A percentile compares a stretch with the other conserved stretches of the same genome.
Conservation (phyloP, 768 basidiomycete species). For the Chalciporus sphaerocephalus region DNA sequence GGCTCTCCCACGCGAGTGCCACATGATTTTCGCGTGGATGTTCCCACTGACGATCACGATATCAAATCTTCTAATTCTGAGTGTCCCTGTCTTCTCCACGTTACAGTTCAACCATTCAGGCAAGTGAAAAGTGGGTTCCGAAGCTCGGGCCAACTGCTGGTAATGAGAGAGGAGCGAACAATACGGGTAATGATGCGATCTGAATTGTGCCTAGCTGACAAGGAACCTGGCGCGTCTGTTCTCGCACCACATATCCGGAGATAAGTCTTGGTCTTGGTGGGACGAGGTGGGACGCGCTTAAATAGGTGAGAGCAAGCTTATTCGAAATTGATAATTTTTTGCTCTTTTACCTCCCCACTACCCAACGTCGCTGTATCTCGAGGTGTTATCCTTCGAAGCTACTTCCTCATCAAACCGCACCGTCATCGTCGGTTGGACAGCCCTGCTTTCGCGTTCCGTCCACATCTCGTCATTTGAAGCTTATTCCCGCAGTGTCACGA, state of each 20-base stretch:
- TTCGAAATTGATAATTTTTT: slow-evolving; percentile 1
- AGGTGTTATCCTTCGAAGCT: not conserved
- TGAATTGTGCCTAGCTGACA: slow-evolving; percentile 17
- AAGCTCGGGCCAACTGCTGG: slow-evolving; percentile 5
- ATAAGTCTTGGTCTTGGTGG: not conserved
- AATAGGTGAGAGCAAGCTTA: slow-evolving; percentile 8
- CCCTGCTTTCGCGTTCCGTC: not conserved
- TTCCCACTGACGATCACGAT: slow-evolving; percentile 15
- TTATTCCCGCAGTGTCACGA: not conserved
- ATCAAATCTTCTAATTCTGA: slow-evolving; percentile 17
- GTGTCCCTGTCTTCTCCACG: slow-evolving; percentile 9
- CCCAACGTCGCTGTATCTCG: not conserved
- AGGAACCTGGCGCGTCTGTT: slow-evolving; percentile 5
- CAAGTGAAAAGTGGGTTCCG: slow-evolving; percentile 1
- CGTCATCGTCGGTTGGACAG: not conserved
- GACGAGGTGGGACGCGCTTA: slow-evolving; percentile 8
- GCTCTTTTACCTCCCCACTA: slow-evolving; percentile 1
- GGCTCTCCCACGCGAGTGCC: slow-evolving; percentile 5
- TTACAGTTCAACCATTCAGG: slow-evolving; percentile 3
- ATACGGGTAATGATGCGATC: slow-evolving; percentile 12
- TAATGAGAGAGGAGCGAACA: not conserved
- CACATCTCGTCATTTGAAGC: not conserved
- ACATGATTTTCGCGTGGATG: slow-evolving; percentile 14
- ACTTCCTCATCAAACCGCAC: not conserved
- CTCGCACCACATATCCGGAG: slow-evolving; percentile 10